A percentile compares a stretch with the other conserved stretches of the same genome.
These are phyloP conservation scores for Hamamelis virginiana DNA, from an alignment of 164 flowering plant species.

Conservation along the genomic window DNA sequence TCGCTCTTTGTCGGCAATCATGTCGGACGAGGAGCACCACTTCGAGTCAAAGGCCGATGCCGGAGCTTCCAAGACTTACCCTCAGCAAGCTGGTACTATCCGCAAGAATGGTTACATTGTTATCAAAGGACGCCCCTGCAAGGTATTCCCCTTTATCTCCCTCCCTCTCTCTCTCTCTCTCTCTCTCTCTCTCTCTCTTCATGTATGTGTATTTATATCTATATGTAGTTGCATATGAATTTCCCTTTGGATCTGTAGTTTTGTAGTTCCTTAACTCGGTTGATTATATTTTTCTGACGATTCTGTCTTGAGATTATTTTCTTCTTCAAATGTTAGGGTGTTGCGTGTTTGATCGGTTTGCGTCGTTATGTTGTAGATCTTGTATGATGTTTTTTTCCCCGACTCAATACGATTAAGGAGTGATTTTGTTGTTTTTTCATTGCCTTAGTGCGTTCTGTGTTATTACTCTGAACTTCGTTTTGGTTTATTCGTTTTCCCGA, in stretches of 20 bases:
- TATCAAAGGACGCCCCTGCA: conserved; percentile 59
- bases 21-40: conserved; percentile 78
- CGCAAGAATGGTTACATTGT: conserved; percentile 58
- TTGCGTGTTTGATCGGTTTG: too few species aligned
- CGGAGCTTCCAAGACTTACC: conserved; percentile 66
- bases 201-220: background rate
- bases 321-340: too few species aligned
- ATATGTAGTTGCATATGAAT: too few species aligned
- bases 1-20: conserved; percentile 14
- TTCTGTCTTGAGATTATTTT: too few species aligned
- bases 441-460: too few species aligned
- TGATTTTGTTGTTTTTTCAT: too few species aligned
- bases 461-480: too few species aligned
- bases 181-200: background rate
- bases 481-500: too few species aligned
- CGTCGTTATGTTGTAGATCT: too few species aligned
- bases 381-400: too few species aligned
- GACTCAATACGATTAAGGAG: too few species aligned
- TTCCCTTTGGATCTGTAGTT: background rate
- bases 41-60: conserved; percentile 68
- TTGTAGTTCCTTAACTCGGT: background rate
- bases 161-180: background rate
- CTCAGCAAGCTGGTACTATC: conserved; percentile 67
- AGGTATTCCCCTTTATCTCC: conserved; percentile 27
- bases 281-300: background rate